Evolutionary conservation across 148 eudicot species (phyloP), one percentile per base, ranked within the genome.

Genomic region (Camellia lanceoleosa): DNA sequence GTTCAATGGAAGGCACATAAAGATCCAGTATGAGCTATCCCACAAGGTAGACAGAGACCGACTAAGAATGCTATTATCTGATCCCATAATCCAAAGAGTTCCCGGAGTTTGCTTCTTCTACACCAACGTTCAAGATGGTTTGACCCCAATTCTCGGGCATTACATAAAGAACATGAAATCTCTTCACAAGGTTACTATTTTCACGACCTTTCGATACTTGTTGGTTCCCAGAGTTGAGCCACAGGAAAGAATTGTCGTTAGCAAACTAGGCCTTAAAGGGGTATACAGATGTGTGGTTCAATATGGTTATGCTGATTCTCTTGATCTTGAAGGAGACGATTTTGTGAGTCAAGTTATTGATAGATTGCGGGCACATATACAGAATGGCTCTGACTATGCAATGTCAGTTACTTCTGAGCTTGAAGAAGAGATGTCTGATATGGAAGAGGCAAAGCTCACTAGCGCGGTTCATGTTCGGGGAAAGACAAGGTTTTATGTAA

Each of bases 101-200:
- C 93, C 90, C 0, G 95, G 95, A 55, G 76, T 92, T 6, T 86
- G 93, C 88, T 87, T 91, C 84, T 91, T 90, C 84, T 90, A 90
- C 80, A 80, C 91, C 79, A 90, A 90, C 82, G 86, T 87, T 68
- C 91, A 90, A 86, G 91, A 90, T 47, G 95, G 95, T 19, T 38
- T 92, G 16, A 88, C 95, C 16, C 95, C 95, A 0, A 79, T 92
- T 74, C 86, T 90, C 15, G 89, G 89, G 13, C 95, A 90, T 59
- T 88, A 91, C 83, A 86, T 91, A 20, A 88, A 88, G 70, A 89
- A 89, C 84, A 85, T 86, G 86, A 88, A 81, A 79, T 91, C 92
- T 60, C 86, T 91, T 20, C 95, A 90, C 81, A 83, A 85, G 73
- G 88, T 90, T 51, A 86, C 90, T 3, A 78, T 91, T 49, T 86